phyloP scores from a whole-genome alignment of 306 rosid genomes.

The Lithocarpus polystachyus region DNA sequence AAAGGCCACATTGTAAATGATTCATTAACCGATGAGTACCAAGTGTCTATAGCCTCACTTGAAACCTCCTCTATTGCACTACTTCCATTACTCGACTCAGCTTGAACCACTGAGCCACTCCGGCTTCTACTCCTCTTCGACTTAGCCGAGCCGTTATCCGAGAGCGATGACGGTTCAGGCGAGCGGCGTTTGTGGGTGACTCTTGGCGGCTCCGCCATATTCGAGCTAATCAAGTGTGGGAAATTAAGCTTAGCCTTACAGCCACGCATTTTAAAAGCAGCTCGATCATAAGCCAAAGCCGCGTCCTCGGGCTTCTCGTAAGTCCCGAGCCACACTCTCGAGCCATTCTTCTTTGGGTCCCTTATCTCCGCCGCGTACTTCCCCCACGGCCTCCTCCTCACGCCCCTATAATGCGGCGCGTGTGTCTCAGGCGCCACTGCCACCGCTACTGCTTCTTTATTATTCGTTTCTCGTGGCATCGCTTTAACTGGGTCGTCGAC shows the following conservation, averaged over 20 bases:
- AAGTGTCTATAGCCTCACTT: no score
- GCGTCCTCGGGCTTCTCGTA: constrained; percentile 17
- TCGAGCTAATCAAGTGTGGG: constrained; percentile 3
- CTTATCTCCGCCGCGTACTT: constrained; percentile 16
- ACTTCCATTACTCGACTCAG: background rate
- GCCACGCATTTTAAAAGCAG: constrained; percentile 10
- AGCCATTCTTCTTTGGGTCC: background rate
- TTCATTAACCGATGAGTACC: no score
- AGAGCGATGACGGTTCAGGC: background rate
- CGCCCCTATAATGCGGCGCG: background rate
- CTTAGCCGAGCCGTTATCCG: background rate
- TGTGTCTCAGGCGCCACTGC: background rate
- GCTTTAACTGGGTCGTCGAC: background rate
- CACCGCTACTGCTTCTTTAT: background rate
- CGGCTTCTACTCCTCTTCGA: background rate
- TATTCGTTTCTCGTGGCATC: background rate
- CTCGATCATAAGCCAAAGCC: constrained; percentile 21
- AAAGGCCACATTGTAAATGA: no score
- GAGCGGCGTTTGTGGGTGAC: background rate
- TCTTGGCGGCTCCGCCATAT: background rate
- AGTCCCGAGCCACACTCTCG: constrained; percentile 10
- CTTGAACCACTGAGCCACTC: background rate
- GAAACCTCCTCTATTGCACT: background rate
- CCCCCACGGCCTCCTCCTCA: constrained; percentile 19
- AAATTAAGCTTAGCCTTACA: constrained; percentile 14